Percentiles rank a stretch among this genome's conserved stretches.
phyloP scores from a whole-genome alignment of 306 rosid species.

The Hippophae tibetana region DNA sequence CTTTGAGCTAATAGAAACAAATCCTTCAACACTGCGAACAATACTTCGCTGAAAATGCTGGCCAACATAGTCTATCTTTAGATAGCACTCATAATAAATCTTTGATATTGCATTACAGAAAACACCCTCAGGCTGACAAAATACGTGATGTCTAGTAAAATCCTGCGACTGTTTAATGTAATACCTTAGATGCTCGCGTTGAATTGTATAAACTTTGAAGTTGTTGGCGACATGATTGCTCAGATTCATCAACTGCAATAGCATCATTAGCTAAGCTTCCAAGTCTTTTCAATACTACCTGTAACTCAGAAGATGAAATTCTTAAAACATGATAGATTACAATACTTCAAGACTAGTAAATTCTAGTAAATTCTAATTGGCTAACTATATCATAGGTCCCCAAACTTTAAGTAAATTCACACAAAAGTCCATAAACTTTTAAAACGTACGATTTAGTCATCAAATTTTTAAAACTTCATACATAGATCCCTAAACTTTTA shows the following conservation, averaged over 20 bases:
- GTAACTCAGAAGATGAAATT: conserved; percentile 26
- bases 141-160: neutral
- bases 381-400: too few species aligned
- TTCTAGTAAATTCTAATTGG: neutral
- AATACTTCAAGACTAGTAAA: neutral
- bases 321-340: conserved; percentile 1
- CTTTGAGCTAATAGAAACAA: conserved; percentile 57
- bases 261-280: conserved; percentile 66
- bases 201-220: conserved; percentile 70
- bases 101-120: conserved; percentile 3
- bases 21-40: conserved; percentile 71
- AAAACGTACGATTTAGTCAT: too few species aligned
- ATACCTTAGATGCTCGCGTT: conserved; percentile 74
- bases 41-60: conserved; percentile 86
- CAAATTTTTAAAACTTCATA: too few species aligned
- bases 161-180: neutral
- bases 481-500: too few species aligned
- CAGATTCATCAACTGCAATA: conserved; percentile 57
- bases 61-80: conserved; percentile 14
- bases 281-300: conserved; percentile 76
- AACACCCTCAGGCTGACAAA: neutral
- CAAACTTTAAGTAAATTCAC: too few species aligned
- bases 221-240: conserved; percentile 58
- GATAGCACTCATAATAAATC: conserved; percentile 9
- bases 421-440: too few species aligned